Evolutionary conservation across 2,329 filamentous ascomycete species (phyloP), one percentile per base, ranked within the genome.

Genomic region (Aspergillaceae sp.): DNA sequence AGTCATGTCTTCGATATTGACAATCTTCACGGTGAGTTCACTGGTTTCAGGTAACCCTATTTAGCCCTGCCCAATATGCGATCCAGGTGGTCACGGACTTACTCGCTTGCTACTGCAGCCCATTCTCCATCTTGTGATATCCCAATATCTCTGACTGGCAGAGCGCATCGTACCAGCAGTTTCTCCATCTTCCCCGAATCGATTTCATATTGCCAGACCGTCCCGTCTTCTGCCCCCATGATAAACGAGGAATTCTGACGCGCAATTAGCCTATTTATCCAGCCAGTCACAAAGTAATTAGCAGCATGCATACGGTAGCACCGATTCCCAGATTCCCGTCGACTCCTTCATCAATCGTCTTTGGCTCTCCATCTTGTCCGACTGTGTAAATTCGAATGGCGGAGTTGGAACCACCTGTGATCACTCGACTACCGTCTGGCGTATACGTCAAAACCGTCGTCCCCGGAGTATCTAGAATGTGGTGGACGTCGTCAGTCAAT

Each of bases 21-120:
- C 87, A 26, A 98, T 72, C 65, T 94, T 95, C 55, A 97, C 87
- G 1, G 84, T 86, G 48, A 95, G 74, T 66, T 98, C 92, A 65
- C 79, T 82, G 30, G 30, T 65, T 45, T 65, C 53, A 45, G 32
- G 55, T 36, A 56, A 46, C n/a, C 27, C 41, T 26, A 27, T 9
- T 9, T 19, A 42, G 29, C 4, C 40, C 19, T 19, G 19, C 19
- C 19, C 19, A 1, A 19, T 19, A 19, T 19, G 19, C 19, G 19
- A 19, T 19, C 19, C 19, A 19, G 5, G 40, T 9, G 4, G 5
- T 32, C 34, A 6, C 2, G 11, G 26, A 70, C 78, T 55, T 66
- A 82, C 79, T 97, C 94, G 74, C 90, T 96, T n/a, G 90, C 89
- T 28, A 97, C 88, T 29, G 92, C 92, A 53, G 84, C 87, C 90